Base-by-base conservation (phyloP, 371 early-diverging fungal species). In the Batkoa obscura region DNA sequence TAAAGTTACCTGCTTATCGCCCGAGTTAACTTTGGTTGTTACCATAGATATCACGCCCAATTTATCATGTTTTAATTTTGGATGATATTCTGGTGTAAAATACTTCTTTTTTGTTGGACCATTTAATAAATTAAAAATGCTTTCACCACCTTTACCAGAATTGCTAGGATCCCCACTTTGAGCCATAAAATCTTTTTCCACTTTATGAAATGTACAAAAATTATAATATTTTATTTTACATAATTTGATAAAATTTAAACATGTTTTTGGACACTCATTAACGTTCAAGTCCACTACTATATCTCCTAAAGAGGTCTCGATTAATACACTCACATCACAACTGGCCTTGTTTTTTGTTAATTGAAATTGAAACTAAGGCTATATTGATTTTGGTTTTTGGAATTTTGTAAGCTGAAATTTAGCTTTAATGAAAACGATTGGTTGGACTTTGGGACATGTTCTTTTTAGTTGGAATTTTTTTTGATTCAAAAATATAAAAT, bases 151-250 rank as follows among this genome's bases (percentile, higher is more conserved):
- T n/a, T 76, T 69, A 0, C 87, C 87, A 0, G 76, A 81, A 1
- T 84, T 90, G 0, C 77, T 78, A 1, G 88, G 89, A 66, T 94
- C 91, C 3, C 93, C 92, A 0, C 81, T 78, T 57, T 92, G 91
- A 10, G 85, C 82, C 69, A 87, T 84, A 60, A 90, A 94, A 57
- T 84, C 80, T 59, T 80, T 76, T 62, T 90, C 83, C n/a, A 94
- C 80, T 60, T 79, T 83, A 65, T 88, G 84, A 61, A 94, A 84
- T 2, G 81, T 74, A 31, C 77, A 69, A 61, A 80, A 94, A 71
- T 94, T 91, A 75, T 90, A 94, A 68, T 83, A 86, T 60, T 96
- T 96, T 61, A 79, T 71, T 63, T 93, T 90, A 71, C 95, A 94
- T 6, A 93, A 79, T 61, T 93, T 93, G 30, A 97, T 59, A 64